These are phyloP conservation scores for Stagonosporopsis chrysanthemi DNA, from an alignment of 2,329 filamentous ascomycete genomes.

Conservation along the genomic window DNA sequence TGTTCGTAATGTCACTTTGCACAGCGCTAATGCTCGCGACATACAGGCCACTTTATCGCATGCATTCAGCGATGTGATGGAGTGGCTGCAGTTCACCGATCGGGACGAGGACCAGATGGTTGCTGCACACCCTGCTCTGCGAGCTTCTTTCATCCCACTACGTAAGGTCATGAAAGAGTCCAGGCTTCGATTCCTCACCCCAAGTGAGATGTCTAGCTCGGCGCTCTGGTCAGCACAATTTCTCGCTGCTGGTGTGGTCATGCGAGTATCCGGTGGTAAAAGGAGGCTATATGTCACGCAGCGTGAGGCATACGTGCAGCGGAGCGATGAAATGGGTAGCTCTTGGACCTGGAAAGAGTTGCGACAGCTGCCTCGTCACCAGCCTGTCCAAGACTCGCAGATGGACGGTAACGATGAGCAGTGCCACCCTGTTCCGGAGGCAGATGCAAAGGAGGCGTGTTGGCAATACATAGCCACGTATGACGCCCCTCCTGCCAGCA, in stretches of 20 bases:
- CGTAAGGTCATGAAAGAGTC: slow-evolving; percentile 79
- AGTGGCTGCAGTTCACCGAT: slow-evolving; percentile 39
- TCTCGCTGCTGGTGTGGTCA: slow-evolving; percentile 73
- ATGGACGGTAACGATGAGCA: slow-evolving; percentile 46
- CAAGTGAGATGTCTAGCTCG: slow-evolving; percentile 75
- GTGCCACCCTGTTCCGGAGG: slow-evolving; percentile 61
- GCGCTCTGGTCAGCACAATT: slow-evolving; percentile 76
- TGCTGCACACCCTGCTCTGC: slow-evolving; percentile 62
- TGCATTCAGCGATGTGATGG: slow-evolving; percentile 66
- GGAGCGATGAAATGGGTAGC: slow-evolving; percentile 56
- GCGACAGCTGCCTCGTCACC: slow-evolving; percentile 67
- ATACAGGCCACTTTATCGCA: slow-evolving; percentile 69
- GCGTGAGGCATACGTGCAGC: slow-evolving; percentile 76
- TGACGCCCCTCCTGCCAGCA: slow-evolving; percentile 62
- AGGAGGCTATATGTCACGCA: slow-evolving; percentile 79
- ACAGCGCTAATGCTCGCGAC: slow-evolving; percentile 70
- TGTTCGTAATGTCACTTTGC: slow-evolving; percentile 69
- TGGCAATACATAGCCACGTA: slow-evolving; percentile 73
- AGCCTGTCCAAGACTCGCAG: slow-evolving; percentile 52
- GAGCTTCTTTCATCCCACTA: slow-evolving; percentile 75
- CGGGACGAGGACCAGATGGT: slow-evolving; percentile 38
- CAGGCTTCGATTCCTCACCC: slow-evolving; percentile 72
- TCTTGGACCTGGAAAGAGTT: slow-evolving; percentile 76
- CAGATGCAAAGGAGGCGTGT: slow-evolving; percentile 68
- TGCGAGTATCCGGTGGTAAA: slow-evolving; percentile 68